Base-by-base conservation (phyloP, 1,284 basidiomycete genomes). In the Vanrija sp. region DNA sequence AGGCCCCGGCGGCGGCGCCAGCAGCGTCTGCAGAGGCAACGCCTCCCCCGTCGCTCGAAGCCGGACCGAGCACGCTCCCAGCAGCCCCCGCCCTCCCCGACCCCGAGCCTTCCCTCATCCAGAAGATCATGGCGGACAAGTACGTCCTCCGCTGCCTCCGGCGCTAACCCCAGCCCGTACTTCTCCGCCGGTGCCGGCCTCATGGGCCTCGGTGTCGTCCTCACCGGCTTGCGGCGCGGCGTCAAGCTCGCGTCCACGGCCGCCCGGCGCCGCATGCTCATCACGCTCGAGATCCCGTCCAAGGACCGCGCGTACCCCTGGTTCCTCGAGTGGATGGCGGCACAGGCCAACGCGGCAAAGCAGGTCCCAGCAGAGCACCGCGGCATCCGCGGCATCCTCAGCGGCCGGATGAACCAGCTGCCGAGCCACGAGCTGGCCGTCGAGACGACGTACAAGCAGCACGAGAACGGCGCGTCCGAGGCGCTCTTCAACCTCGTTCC, bases 251-350 rank as follows among this genome's bases (percentile, higher is more conserved):
- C 85, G 18, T 82, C 87, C 6, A 84, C 82, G 4, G 81, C 87
- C 31, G 84, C 94, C 41, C 92, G 89, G 54, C 82, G 96, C 22
- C 84, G 95, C 27, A 81, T 99, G 78, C 85, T 98, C 47, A 93
- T 98, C 41, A 88, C 91, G 6, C 83, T 98, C 45, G 96, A 99
- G 77, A 93, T 99, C 63, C 91, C 90, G 47, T 97, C 94, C 66
- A 92, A 94, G 69, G 96, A 99, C 72, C 85, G 84, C 24, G 82
- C 94, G 3, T 98, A 98, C 73, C 87, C 91, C 36, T 98, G 96
- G 94, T 95, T 98, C 73, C 84, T 99, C 25, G 82, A 88, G 57
- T 99, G 96, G 96, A 92, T 98, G 89, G 85, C 92, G 4, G 61
- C 65, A 22, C 66, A 72, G 38, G 54, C 55, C 22, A 53, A 51